A percentile compares a stretch with the other conserved stretches of the same genome.
Evolutionary conservation across 306 rosid genomes (phyloP).

Genomic region (Arachis hypogaea): DNA sequence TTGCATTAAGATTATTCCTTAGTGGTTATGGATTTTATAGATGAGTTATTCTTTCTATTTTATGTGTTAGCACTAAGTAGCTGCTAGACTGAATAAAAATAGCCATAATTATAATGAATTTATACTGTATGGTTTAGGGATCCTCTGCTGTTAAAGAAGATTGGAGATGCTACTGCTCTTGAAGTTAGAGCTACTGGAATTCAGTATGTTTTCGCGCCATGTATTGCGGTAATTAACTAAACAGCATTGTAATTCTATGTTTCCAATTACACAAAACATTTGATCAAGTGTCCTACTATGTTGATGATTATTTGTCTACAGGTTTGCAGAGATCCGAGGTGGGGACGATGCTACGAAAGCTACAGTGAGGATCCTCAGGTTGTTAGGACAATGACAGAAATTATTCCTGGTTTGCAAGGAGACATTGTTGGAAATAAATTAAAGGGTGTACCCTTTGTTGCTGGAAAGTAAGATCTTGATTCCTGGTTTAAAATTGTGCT

Average conservation of each 20-base stretch:
- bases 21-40: not conserved
- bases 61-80: not conserved
- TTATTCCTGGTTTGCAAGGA: slow-evolving; percentile 96
- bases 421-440: slow-evolving; percentile 62
- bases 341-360: slow-evolving; percentile 99
- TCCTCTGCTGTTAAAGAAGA: slow-evolving; percentile 78
- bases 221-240: slow-evolving; percentile 87
- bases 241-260: not conserved
- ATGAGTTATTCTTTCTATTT: not conserved
- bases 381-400: slow-evolving; percentile 88
- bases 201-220: slow-evolving; percentile 91
- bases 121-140: slow-evolving; percentile 56
- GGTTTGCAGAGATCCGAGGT: slow-evolving; percentile 99
- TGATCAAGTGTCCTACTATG: slow-evolving; percentile 12
- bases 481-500: not conserved
- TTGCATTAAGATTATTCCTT: not conserved
- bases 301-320: slow-evolving; percentile 39
- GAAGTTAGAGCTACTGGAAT: slow-evolving; percentile 99
- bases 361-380: slow-evolving; percentile 83
- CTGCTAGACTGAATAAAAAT: slow-evolving; percentile 4
- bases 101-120: slow-evolving; percentile 4
- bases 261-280: not conserved
- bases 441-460: slow-evolving; percentile 85
- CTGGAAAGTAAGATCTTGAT: slow-evolving; percentile 77
- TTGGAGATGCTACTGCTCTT: slow-evolving; percentile 96